Percentiles rank a stretch among this genome's conserved stretches.
These are phyloP conservation scores for Lactarius pseudohatsudake DNA, from an alignment of 768 basidiomycete genomes.

Conservation along the genomic window DNA sequence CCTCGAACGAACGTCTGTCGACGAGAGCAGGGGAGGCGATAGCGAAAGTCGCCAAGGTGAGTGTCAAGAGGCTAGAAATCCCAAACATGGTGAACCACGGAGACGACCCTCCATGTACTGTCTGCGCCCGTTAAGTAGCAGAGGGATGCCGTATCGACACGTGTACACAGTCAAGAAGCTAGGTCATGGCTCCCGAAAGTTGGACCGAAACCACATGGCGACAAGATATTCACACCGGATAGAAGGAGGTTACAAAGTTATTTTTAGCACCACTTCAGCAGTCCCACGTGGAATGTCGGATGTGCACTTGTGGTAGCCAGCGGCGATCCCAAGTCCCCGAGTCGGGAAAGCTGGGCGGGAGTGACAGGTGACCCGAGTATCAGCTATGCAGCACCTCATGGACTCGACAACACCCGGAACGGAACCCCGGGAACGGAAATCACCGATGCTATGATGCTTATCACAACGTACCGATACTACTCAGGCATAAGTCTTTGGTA, in stretches of 20 bases:
- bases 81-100: background rate
- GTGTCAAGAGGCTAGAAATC: constrained; percentile 2
- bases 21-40: background rate
- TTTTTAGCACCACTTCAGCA: background rate
- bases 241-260: background rate
- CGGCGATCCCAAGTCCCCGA: background rate
- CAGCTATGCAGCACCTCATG: background rate
- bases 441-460: background rate
- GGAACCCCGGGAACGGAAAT: background rate
- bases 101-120: background rate
- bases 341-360: background rate
- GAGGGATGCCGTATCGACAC: background rate
- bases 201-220: background rate
- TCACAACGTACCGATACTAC: constrained; percentile 67
- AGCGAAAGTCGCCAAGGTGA: background rate
- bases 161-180: background rate
- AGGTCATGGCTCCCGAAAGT: background rate
- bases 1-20: constrained; percentile 12
- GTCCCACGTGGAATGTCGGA: background rate
- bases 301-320: background rate
- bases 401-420: background rate
- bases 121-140: background rate
- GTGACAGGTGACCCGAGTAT: background rate
- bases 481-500: constrained; percentile 70
- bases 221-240: background rate